phyloP scores from a whole-genome alignment of 108 stramenopile species.

The Cylindrotheca closterium region DNA sequence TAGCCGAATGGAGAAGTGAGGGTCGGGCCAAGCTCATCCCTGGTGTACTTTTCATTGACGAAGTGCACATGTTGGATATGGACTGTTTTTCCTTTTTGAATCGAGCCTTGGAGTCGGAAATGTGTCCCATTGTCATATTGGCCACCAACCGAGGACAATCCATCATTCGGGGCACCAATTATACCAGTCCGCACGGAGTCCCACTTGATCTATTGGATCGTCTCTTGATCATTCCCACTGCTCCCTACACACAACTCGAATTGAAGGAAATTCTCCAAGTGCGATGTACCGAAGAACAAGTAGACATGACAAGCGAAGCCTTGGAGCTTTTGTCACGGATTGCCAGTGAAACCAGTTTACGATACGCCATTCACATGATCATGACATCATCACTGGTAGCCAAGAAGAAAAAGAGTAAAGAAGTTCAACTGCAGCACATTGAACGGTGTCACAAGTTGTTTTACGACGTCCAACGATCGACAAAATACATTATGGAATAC shows the following conservation, averaged over 20 bases:
- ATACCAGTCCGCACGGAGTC: slow-evolving; percentile 96
- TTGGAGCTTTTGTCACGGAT: slow-evolving; percentile 95
- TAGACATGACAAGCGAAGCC: slow-evolving; percentile 95
- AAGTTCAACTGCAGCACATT: slow-evolving; percentile 88
- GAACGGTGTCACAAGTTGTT: slow-evolving; percentile 91
- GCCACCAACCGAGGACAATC: slow-evolving; percentile 98
- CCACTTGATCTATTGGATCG: slow-evolving; percentile 96
- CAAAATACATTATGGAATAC: slow-evolving; percentile 98
- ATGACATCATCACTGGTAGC: slow-evolving; percentile 89
- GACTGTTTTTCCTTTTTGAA: slow-evolving; percentile 99
- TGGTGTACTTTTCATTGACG: slow-evolving; percentile 99
- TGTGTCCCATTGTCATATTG: slow-evolving; percentile 96
- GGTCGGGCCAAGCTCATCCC: slow-evolving; percentile 97
- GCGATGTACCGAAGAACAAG: slow-evolving; percentile 96
- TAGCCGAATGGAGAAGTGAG: slow-evolving; percentile 97
- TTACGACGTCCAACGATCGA: slow-evolving; percentile 97
- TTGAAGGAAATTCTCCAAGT: slow-evolving; percentile 80
- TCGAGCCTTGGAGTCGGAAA: slow-evolving; percentile 89
- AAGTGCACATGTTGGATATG: slow-evolving; percentile 99
- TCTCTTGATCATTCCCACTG: slow-evolving; percentile 95
- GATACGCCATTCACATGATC: slow-evolving; percentile 99
- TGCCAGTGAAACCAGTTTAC: slow-evolving; percentile 94
- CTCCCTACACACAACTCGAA: slow-evolving; percentile 90
- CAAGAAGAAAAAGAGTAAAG: slow-evolving; percentile 82
- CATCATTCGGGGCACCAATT: slow-evolving; percentile 93